These are phyloP conservation scores for Pyropia yezoensis DNA, from an alignment of 23 red algal species.

Conservation along the genomic window DNA sequence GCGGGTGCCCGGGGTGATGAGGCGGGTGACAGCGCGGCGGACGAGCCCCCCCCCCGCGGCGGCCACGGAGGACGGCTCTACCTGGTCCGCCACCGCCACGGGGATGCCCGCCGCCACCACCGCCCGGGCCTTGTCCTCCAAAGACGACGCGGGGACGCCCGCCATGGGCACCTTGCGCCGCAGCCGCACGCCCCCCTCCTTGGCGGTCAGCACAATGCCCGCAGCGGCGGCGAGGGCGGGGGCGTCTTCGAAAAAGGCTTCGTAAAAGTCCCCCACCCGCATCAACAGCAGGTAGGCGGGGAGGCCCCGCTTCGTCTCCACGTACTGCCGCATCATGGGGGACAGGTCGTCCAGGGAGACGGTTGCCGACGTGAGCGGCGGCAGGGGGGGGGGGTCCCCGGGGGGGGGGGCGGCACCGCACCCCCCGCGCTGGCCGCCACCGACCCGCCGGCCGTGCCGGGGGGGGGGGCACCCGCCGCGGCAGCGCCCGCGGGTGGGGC, in stretches of 20 bases:
- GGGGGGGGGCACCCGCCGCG: too few relatives aligned
- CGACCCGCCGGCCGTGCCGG: neutral
- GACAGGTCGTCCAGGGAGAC: slow-evolving; percentile 23
- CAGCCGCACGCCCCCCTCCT: slow-evolving; percentile 68
- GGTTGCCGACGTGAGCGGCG: slow-evolving; percentile 13
- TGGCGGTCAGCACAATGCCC: slow-evolving; percentile 78
- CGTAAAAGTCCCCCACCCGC: slow-evolving; percentile 90
- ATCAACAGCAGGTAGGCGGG: slow-evolving; percentile 44
- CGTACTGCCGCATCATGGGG: slow-evolving; percentile 82
- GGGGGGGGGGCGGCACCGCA: neutral
- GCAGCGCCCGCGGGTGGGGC: too few relatives aligned
- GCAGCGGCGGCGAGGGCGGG: slow-evolving; percentile 27
- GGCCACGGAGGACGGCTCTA: slow-evolving; percentile 25
- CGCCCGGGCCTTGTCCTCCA: slow-evolving; percentile 69
- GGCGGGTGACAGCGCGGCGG: slow-evolving; percentile 62
- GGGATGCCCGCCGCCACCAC: slow-evolving; percentile 35
- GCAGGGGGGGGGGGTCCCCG: neutral
- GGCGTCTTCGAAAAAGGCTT: slow-evolving; percentile 89
- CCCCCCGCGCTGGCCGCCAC: neutral
- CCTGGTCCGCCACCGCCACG: slow-evolving; percentile 85
- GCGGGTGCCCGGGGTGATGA: slow-evolving; percentile 70
- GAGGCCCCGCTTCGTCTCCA: slow-evolving; percentile 28
- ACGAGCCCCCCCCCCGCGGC: slow-evolving; percentile 51
- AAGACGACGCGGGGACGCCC: slow-evolving; percentile 61
- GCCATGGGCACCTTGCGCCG: slow-evolving; percentile 76